These are phyloP conservation scores for Penicillium thymicola DNA, from an alignment of 2,329 filamentous ascomycete genomes.

Conservation along the genomic window DNA sequence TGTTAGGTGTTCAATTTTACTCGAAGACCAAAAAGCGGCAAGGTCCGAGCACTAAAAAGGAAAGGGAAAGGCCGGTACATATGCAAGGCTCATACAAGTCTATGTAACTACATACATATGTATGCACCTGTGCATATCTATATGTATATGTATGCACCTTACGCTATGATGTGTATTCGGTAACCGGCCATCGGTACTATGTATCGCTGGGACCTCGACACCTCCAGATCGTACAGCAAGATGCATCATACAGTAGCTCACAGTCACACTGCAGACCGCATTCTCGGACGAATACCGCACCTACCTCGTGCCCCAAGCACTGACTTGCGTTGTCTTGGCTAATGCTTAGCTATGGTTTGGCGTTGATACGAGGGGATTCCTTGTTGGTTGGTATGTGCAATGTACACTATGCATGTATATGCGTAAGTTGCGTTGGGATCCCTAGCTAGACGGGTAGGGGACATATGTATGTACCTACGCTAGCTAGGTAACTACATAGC, in stretches of 20 bases:
- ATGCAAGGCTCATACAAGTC: not conserved
- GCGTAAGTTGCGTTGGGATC: not conserved
- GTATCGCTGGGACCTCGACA: not conserved
- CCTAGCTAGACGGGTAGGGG: not conserved
- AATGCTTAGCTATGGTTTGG: slow-evolving; percentile 5
- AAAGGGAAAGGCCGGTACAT: too few relatives aligned
- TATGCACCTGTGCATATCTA: too few relatives aligned
- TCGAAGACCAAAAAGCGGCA: too few relatives aligned
- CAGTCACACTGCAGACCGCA: not conserved
- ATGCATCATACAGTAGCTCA: not conserved
- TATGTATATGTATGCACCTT: not conserved
- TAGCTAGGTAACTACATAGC: not conserved
- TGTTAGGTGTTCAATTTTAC: too few relatives aligned
- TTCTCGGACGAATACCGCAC: not conserved
- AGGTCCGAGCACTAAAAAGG: too few relatives aligned
- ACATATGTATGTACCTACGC: not conserved
- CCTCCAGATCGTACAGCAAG: not conserved
- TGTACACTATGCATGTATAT: not conserved
- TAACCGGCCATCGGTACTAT: not conserved
- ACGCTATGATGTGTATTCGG: not conserved
- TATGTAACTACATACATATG: too few relatives aligned
- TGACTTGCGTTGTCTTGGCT: slow-evolving; percentile 3
- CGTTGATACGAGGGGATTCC: not conserved
- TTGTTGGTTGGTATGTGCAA: not conserved
- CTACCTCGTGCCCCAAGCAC: not conserved